Conservation (phyloP, 768 basidiomycete genomes). For the Clathrus columnatus region DNA sequence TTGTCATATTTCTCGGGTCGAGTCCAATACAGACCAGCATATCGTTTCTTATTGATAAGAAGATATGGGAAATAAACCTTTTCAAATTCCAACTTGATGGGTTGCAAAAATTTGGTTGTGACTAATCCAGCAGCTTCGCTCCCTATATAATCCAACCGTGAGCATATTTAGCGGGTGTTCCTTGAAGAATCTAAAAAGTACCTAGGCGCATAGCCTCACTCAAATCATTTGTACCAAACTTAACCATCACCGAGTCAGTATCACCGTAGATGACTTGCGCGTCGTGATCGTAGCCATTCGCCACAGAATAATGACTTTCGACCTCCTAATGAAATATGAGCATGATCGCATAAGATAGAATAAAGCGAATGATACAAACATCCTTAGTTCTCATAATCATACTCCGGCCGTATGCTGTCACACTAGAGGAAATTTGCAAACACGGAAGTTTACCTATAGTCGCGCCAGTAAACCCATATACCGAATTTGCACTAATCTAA, state of each 20-base stretch:
- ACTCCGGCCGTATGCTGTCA: constrained; percentile 92
- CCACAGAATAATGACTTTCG: constrained; percentile 75
- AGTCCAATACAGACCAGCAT: constrained; percentile 98
- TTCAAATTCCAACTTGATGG: constrained; percentile 98
- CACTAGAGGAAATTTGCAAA: constrained; percentile 89
- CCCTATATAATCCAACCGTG: constrained; percentile 37
- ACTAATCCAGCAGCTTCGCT: constrained; percentile 90
- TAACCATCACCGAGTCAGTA: constrained; percentile 99
- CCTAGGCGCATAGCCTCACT: constrained; percentile 85
- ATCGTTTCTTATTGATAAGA: constrained; percentile 97
- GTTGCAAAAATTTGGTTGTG: constrained; percentile 83
- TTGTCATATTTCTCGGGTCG: constrained; percentile 92
- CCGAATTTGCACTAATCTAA: constrained; percentile 96
- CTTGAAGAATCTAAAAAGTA: constrained; percentile 30
- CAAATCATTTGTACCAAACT: constrained; percentile 86
- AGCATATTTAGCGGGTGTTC: constrained; percentile 4
- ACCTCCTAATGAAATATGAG: constrained; percentile 51
- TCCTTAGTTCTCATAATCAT: constrained; percentile 98
- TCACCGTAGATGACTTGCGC: constrained; percentile 98
- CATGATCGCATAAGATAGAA: background rate
- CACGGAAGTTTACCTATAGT: constrained; percentile 96
- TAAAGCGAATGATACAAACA: constrained; percentile 30
- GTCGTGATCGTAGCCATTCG: constrained; percentile 78
- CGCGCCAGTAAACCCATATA: constrained; percentile 98
- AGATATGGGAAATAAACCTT: constrained; percentile 98